Base-by-base conservation (phyloP, 2,329 filamentous ascomycete species). In the Fusarium sp. region DNA sequence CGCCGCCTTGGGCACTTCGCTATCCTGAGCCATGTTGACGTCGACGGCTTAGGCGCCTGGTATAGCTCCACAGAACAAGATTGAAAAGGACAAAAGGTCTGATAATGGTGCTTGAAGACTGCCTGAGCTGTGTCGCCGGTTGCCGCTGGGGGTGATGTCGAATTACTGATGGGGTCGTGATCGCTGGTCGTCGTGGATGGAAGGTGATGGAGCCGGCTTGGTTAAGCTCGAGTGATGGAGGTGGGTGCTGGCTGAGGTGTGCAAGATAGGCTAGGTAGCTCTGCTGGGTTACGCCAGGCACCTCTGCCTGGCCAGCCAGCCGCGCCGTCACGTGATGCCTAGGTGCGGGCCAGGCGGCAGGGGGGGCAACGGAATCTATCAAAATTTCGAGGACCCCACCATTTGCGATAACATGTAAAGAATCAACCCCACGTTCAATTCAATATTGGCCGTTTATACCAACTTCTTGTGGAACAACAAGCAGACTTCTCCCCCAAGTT, bases 1-100 rank as follows among this genome's bases (percentile, higher is more conserved):
- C 83, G 91, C 90, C 83, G 93, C 88, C 85, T 93, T 94, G 84
- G 93, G 89, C 88, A 92, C 90, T 86, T 97, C 94, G 87, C 93
- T 94, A 86, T 97, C 95, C 89, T 97, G 94, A 86, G 95, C 95
- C 97, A 98, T 98, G 86, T 85, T 88, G 84, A 82, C 79, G 81
- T 81, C 77, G 79, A 79, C 62, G 70, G 67, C 74, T 75, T 73
- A 73, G 77, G 77, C 78, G 74, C 74, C 73, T 78, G 50, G 66
- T 67, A 69, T 74, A 80, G 76, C 75, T 80, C 67, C 66, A 73
- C 47, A 68, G 42, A 69, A 70, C 50, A 68, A 52, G 45, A 70
- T 74, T 71, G 63, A 66, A 68, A 47, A 52, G 38, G 54, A 29
- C 25, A 27, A 68, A 74, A 64, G 40, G 50, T 66, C 62, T 65